Evolutionary conservation across 1,139 yeast species (phyloP), one percentile per base, ranked within the genome.

Genomic region (Candida dubliniensis): DNA sequence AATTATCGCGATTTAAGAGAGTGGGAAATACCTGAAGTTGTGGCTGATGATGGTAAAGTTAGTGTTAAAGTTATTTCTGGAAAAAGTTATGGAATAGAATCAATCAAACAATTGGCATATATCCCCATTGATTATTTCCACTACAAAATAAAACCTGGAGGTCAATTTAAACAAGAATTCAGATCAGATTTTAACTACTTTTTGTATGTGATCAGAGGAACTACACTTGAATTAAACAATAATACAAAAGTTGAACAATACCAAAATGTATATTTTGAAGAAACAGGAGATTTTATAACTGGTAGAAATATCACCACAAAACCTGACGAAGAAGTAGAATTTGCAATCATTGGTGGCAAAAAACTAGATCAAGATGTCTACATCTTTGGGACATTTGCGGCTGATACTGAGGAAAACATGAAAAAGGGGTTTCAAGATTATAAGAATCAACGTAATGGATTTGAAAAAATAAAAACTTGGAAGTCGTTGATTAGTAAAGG

Each of bases 381-480:
- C 32, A 96, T 89, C 61, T 87, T 89, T 59, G 97, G 97, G 9
- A 96, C 96, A 12, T 89, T 88, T 62, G 95, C 86, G 12, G 93
- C 87, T 48, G 79, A 84, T 7, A 67, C 84, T 13, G 70, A 72
- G 46, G 82, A 77, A 41, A 78, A 78, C 53, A 83, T 88, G 48
- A 74, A 77, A 53, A 67, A 84, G 57, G 95, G 89, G 0, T 82
- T 86, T 56, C 57, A 68, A 60, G 93, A 86, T 60, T 90, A 84
- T 62, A 88, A 84, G 59, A 62, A 67, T 44, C 84, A 81, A 36
- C 61, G 69, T 36, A 86, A 87, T 60, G 95, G 95, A 1, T 89
- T 89, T 58, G 95, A 84, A 59, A 76, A 79, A 38, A 78, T 87
- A 36, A 73, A 66, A 45, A 73, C 78, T 33, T 88, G 96, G 95